Evolutionary conservation across 768 basidiomycete genomes (phyloP), one percentile per base, ranked within the genome.

Genomic region (Xerocomellus dryophilus): DNA sequence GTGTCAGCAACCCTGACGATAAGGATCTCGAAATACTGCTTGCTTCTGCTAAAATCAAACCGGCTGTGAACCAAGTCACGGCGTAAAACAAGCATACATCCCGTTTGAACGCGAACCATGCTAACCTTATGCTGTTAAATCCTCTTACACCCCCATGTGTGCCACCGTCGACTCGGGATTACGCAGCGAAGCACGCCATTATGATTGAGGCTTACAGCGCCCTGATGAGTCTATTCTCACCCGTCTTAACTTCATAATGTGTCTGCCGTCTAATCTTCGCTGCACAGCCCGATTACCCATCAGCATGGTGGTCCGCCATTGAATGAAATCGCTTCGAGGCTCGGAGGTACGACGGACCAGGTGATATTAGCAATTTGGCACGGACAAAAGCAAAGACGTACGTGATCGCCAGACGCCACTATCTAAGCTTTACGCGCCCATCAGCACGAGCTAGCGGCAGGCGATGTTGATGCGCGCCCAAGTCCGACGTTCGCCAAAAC

Each of bases 381-480:
- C 88, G 88, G 88, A 78, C 80, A 5, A 86, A 82, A 62, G 74
- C 80, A 7, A 89, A 90, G 65, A 88, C 84, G 82, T 87, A 66
- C 21, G 72, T 41, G 14, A 31, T 34, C 14, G 20, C n/a, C 27
- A 14, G 12, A 41, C 42, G 21, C 7, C 29, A 15, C 11, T 23
- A 44, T 31, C 31, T 31, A 7, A 27, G 12, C 15, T 10, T 25
- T 6, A 17, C 17, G 5, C 35, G 9, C 47, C 14, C n/a, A 46
- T 17, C 59, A 86, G 85, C 10, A 80, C 82, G 10, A 86, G 84
- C 72, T 88, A 43, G 73, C 70, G 45, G 85, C 84, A 1, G 86
- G 81, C 0, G 84, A 90, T 60, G 68, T 90, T 12, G 56, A 84
- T 84, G 35, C 12, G 47, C 23, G 5, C 15, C 7, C 2, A 40